A percentile compares a stretch with the other conserved stretches of the same genome.
These are phyloP conservation scores for Acanthamoeba healyi DNA, from an alignment of 208 protist species.

Conservation along the genomic window DNA sequence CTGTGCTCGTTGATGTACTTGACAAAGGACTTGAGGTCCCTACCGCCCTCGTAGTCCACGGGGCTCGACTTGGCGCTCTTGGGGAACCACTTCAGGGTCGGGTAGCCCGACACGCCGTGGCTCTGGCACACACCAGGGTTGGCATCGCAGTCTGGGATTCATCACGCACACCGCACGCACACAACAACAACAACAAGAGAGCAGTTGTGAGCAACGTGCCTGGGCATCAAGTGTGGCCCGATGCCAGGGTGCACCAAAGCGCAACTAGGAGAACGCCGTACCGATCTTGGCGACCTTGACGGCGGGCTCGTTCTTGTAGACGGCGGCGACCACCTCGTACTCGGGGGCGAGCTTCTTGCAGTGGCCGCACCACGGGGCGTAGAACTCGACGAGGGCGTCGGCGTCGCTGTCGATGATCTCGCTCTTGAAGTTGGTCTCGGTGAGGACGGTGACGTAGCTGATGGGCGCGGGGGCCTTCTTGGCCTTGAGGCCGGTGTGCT, in stretches of 20 bases:
- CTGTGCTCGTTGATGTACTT: constrained; percentile 77
- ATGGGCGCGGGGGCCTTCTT: constrained; percentile 33
- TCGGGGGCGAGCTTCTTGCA: constrained; percentile 95
- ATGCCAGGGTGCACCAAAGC: too few species aligned
- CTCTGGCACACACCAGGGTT: constrained; percentile 50
- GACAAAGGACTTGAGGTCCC: background rate
- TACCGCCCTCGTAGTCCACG: background rate
- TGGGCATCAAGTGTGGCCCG: too few species aligned
- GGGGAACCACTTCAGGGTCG: constrained; percentile 30
- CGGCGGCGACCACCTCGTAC: background rate
- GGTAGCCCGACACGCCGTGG: constrained; percentile 27
- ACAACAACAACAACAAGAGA: background rate
- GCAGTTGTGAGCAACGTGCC: too few species aligned
- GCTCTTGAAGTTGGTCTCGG: background rate
- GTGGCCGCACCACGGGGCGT: constrained; percentile 97
- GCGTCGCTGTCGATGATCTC: constrained; percentile 87
- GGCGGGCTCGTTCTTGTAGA: background rate
- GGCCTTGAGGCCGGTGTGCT: constrained; percentile 40
- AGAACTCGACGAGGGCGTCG: constrained; percentile 96
- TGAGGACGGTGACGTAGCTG: constrained; percentile 39
- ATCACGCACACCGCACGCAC: constrained; percentile 1
- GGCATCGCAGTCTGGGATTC: constrained; percentile 44
- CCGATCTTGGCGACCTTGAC: constrained; percentile 14
- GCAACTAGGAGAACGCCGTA: too few species aligned
- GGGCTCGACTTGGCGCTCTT: background rate